phyloP scores from a whole-genome alignment of 2,329 filamentous ascomycete genomes.

The Sordariomycetes sp. region DNA sequence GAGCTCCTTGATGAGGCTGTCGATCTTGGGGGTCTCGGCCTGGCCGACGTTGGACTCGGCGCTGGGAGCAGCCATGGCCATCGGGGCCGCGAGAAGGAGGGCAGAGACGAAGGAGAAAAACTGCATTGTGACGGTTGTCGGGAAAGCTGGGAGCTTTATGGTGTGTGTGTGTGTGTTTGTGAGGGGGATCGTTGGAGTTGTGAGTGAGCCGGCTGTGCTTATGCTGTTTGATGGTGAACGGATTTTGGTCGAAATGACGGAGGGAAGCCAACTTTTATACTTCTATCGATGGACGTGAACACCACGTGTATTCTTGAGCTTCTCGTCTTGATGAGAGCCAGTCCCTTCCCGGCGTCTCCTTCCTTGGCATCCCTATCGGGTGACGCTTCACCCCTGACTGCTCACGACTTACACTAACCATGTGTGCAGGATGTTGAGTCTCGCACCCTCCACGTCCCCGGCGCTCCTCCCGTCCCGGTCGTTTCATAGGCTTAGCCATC shows the following conservation, averaged over 20 bases:
- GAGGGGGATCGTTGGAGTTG: background rate
- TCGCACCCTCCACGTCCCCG: too few species aligned
- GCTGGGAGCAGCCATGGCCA: background rate
- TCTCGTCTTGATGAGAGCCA: too few species aligned
- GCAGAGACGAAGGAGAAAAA: conserved; percentile 1
- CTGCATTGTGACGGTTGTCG: background rate
- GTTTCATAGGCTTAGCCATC: too few species aligned
- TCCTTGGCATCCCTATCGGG: too few species aligned
- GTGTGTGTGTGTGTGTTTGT: background rate
- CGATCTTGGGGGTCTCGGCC: background rate
- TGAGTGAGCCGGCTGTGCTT: conserved; percentile 7
- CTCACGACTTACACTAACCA: too few species aligned
- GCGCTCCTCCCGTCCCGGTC: too few species aligned
- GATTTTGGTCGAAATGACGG: background rate
- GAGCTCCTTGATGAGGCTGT: background rate
- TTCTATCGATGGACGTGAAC: background rate
- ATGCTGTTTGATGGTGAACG: background rate
- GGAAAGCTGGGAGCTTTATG: background rate
- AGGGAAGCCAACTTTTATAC: background rate
- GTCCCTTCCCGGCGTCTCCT: too few species aligned
- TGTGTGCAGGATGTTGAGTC: too few species aligned
- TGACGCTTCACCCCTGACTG: too few species aligned
- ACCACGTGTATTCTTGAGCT: too few species aligned
- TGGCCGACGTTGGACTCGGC: background rate
- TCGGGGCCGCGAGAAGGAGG: background rate